Percentiles rank a stretch among this genome's conserved stretches.
phyloP scores from a whole-genome alignment of 2,329 filamentous ascomycete genomes.

The Aspergillus brunneoviolaceus region DNA sequence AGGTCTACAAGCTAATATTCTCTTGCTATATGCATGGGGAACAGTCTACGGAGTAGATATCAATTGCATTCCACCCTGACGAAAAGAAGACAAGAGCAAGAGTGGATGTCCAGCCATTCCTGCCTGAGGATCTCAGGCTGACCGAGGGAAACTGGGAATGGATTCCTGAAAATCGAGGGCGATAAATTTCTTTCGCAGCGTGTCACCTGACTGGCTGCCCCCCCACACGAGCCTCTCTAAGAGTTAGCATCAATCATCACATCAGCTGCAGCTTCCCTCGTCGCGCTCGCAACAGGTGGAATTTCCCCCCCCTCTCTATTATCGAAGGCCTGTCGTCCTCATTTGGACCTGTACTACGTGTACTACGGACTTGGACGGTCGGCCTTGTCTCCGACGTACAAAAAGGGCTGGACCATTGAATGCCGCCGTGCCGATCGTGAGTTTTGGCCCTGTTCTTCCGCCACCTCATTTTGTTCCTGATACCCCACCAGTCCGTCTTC shows the following conservation, averaged over 20 bases:
- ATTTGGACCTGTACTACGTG: slow-evolving; percentile 10
- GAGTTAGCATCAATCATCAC: neutral
- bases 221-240: slow-evolving; percentile 11
- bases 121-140: neutral
- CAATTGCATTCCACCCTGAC: too few species aligned
- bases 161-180: slow-evolving; percentile 8
- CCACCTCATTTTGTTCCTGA: slow-evolving; percentile 11
- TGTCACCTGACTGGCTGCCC: slow-evolving; percentile 32
- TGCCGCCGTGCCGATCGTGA: slow-evolving; percentile 36
- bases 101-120: neutral
- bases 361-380: slow-evolving; percentile 13
- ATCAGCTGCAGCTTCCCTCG: slow-evolving; percentile 8
- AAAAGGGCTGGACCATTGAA: slow-evolving; percentile 19
- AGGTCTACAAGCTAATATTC: neutral
- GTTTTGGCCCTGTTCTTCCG: slow-evolving; percentile 21
- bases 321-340: neutral
- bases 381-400: slow-evolving; percentile 5
- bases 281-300: slow-evolving; percentile 1
- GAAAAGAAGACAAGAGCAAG: too few species aligned
- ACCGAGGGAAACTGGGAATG: neutral
- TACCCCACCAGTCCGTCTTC: slow-evolving; percentile 14
- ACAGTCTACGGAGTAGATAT: too few species aligned
- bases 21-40: too few species aligned
- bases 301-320: slow-evolving; percentile 6
- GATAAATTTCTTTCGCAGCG: slow-evolving; percentile 20